These are phyloP conservation scores for Dillenia turbinata DNA, from an alignment of 164 flowering plant species.

Conservation along the genomic window DNA sequence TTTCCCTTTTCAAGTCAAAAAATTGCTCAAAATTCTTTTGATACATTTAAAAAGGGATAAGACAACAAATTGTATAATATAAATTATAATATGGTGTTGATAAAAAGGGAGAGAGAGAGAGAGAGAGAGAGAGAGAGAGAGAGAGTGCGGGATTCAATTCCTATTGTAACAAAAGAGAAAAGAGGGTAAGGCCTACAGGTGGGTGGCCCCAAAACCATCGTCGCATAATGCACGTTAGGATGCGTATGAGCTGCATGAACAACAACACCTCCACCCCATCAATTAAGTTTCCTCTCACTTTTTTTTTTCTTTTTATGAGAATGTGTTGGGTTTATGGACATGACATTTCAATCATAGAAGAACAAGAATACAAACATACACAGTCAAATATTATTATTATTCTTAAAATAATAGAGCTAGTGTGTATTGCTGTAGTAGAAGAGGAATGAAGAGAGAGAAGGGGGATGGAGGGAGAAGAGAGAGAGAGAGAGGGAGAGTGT, in stretches of 20 bases:
- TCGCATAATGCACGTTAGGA: conserved; percentile 14
- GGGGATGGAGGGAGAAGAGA: no score
- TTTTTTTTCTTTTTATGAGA: background rate
- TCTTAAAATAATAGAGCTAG: conserved; percentile 7
- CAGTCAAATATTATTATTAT: conserved; percentile 11
- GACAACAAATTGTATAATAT: background rate
- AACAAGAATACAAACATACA: conserved; percentile 1
- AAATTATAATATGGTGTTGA: background rate
- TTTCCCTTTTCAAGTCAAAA: no score
- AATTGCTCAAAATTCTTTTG: no score
- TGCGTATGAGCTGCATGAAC: conserved; percentile 12
- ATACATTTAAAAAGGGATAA: conserved; percentile 5
- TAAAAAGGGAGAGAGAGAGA: conserved; percentile 1
- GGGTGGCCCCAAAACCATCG: conserved; percentile 20
- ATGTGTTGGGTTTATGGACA: conserved; percentile 13
- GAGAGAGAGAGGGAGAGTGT: no score
- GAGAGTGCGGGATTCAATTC: no score
- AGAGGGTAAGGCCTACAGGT: conserved; percentile 11
- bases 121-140: conserved; percentile 5
- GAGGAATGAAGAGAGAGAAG: conserved; percentile 13
- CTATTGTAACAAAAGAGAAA: conserved; percentile 9
- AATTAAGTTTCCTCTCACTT: background rate
- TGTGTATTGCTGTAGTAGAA: no score
- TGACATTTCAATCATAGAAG: conserved; percentile 19
- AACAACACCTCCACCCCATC: conserved; percentile 4